A percentile compares a stretch with the other conserved stretches of the same genome.
These are phyloP conservation scores for Sphagnum fallax DNA, from an alignment of 228 moss, liverwort and hornwort genomes.

Conservation along the genomic window DNA sequence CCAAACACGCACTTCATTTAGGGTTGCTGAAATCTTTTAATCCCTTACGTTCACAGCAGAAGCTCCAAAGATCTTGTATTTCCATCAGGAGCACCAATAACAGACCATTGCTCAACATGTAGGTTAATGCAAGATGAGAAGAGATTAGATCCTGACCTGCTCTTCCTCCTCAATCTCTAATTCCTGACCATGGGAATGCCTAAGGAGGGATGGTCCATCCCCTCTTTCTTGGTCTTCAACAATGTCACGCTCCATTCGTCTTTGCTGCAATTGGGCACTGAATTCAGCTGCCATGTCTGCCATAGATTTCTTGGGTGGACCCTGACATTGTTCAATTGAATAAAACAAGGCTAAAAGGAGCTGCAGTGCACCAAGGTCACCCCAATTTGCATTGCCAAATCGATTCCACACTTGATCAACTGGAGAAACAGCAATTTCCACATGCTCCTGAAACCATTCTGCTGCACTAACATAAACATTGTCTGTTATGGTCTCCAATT, in stretches of 20 bases:
- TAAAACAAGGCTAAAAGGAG: slow-evolving; percentile 71
- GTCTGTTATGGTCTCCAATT: slow-evolving; percentile 72
- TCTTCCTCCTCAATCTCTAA: slow-evolving; percentile 88
- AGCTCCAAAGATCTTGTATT: too few species aligned
- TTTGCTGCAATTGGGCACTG: slow-evolving; percentile 71
- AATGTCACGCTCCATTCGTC: slow-evolving; percentile 64
- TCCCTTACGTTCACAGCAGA: too few species aligned
- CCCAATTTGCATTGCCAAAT: slow-evolving; percentile 89
- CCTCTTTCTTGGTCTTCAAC: slow-evolving; percentile 72
- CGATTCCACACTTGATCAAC: slow-evolving; percentile 84
- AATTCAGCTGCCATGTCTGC: slow-evolving; percentile 91
- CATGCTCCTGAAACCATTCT: slow-evolving; percentile 80
- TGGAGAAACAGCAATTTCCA: slow-evolving; percentile 61
- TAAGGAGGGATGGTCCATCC: slow-evolving; percentile 60
- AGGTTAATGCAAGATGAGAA: too few species aligned
- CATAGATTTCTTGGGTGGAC: slow-evolving; percentile 73
- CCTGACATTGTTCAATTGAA: slow-evolving; percentile 84
- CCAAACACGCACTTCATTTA: not conserved
- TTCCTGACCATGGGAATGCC: slow-evolving; percentile 57
- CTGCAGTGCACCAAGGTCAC: slow-evolving; percentile 80
- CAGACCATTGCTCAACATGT: too few species aligned
- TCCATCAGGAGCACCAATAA: too few species aligned
- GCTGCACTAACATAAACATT: slow-evolving; percentile 74
- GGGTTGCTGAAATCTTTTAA: too few species aligned
- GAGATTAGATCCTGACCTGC: slow-evolving; percentile 21